Conservation (phyloP, 495 filamentous ascomycete genomes). For the Trichoderma virens region DNA sequence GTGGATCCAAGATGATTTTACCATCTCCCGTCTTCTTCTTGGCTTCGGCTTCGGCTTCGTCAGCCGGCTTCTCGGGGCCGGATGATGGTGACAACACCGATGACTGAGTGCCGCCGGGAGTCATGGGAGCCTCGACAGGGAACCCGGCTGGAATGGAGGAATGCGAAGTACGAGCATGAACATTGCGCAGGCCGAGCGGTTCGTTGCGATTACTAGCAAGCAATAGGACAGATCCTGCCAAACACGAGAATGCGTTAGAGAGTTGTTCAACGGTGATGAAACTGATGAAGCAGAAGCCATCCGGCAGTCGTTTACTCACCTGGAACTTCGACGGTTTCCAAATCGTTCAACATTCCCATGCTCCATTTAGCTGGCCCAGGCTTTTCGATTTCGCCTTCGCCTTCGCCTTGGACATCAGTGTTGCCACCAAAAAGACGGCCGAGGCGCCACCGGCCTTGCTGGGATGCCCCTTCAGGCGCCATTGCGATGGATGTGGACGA, state of each 20-base stretch:
- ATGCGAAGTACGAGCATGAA: conserved; percentile 63
- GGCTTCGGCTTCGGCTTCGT: conserved; percentile 22
- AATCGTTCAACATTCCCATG: conserved; percentile 79
- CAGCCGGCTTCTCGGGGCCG: conserved; percentile 19
- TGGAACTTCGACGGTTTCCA: conserved; percentile 80
- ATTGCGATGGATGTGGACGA: not conserved
- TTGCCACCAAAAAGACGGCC: not conserved
- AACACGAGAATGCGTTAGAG: not conserved
- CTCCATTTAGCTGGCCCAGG: conserved; percentile 46
- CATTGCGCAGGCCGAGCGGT: conserved; percentile 70
- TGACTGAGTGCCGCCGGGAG: conserved; percentile 16
- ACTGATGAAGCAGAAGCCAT: not conserved
- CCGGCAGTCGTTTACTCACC: conserved; percentile 44
- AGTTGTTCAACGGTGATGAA: not conserved
- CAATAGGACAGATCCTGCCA: conserved; percentile 69
- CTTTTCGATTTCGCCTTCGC: conserved; percentile 9
- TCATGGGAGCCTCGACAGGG: conserved; percentile 21
- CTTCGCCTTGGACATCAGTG: no score
- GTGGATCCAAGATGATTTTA: conserved; percentile 80
- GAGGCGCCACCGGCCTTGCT: not conserved
- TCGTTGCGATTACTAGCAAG: conserved; percentile 70
- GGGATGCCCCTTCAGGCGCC: conserved; percentile 6
- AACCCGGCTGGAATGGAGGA: conserved; percentile 64
- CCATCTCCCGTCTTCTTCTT: conserved; percentile 78
- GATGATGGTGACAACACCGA: conserved; percentile 6